Evolutionary conservation across 2,329 filamentous ascomycete genomes (phyloP), one percentile per base, ranked within the genome.

Genomic region (Trematosphaeria pertusa): DNA sequence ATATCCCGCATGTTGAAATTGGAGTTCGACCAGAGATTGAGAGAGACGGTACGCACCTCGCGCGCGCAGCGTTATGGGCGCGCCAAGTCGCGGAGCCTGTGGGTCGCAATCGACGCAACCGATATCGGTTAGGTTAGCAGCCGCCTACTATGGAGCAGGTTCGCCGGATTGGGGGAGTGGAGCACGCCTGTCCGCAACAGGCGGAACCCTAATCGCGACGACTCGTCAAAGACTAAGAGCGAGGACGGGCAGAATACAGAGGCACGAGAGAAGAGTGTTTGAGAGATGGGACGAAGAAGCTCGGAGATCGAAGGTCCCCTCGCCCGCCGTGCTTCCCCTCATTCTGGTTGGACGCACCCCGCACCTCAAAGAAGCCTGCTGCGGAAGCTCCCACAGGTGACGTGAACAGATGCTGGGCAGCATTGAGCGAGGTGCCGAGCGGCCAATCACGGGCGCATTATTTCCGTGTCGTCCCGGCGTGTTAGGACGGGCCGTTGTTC

Each of bases 91-190:
- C 19, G 36, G n/a, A n/a, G 18, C 18, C 19, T 37, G 31, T 14
- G 37, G 14, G 33, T 37, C 18, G 37, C 31, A 22, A 22, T 18
- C 30, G 12, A 18, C 10, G 43, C 32, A 19, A 22, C 36, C 37
- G 18, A 37, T 35, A 40, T 35, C 33, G 48, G 37, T 46, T 50
- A 50, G 46, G 17, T n/a, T n/a, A n/a, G n/a, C n/a, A n/a, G n/a
- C n/a, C n/a, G n/a, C n/a, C n/a, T n/a, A n/a, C n/a, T n/a, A n/a
- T n/a, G n/a, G n/a, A n/a, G n/a, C n/a, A n/a, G n/a, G n/a, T n/a
- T n/a, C n/a, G n/a, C n/a, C n/a, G n/a, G n/a, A n/a, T n/a, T n/a
- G n/a, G n/a, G n/a, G 40, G 15, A 30, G 45, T 30, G 20, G 42
- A 48, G 42, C 20, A 24, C 20, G 37, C 20, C 26, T 33, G 32